phyloP scores from a whole-genome alignment of 164 flowering plant genomes.

The Macadamia integrifolia region DNA sequence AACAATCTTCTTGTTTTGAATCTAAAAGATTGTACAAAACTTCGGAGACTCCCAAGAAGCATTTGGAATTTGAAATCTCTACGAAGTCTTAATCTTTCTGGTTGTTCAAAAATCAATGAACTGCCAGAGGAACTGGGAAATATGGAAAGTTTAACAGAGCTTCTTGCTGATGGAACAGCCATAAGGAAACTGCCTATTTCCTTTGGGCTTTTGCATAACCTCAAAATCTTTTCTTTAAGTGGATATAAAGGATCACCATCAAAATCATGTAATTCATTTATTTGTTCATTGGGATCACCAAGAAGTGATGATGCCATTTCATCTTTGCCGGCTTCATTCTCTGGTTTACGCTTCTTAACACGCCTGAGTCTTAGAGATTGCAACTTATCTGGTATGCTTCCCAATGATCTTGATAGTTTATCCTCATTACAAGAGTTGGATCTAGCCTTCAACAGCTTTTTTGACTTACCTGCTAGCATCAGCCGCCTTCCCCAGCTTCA shows the following conservation, averaged over 20 bases:
- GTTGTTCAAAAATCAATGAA: slow-evolving; percentile 8
- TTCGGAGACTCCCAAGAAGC: slow-evolving; percentile 3
- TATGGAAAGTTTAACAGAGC: slow-evolving; percentile 7
- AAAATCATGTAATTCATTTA: too few species aligned
- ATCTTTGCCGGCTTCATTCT: too few species aligned
- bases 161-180: not conserved
- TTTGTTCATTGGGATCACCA: too few species aligned
- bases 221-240: not conserved
- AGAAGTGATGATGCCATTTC: too few species aligned
- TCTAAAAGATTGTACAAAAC: slow-evolving; percentile 2
- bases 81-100: slow-evolving; percentile 2
- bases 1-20: not conserved
- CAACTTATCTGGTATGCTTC: too few species aligned
- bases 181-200: slow-evolving; percentile 2
- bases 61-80: slow-evolving; percentile 6
- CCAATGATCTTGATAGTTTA: too few species aligned
- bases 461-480: too few species aligned
- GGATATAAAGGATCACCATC: not conserved
- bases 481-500: too few species aligned
- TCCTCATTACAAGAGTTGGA: too few species aligned
- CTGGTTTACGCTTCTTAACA: too few species aligned
- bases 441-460: too few species aligned
- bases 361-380: too few species aligned
- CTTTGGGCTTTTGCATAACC: not conserved
- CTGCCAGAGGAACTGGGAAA: slow-evolving; percentile 8